Evolutionary conservation across 805 yeast species (phyloP), one percentile per base, ranked within the genome.

Genomic region (Metschnikowia vanudenii): DNA sequence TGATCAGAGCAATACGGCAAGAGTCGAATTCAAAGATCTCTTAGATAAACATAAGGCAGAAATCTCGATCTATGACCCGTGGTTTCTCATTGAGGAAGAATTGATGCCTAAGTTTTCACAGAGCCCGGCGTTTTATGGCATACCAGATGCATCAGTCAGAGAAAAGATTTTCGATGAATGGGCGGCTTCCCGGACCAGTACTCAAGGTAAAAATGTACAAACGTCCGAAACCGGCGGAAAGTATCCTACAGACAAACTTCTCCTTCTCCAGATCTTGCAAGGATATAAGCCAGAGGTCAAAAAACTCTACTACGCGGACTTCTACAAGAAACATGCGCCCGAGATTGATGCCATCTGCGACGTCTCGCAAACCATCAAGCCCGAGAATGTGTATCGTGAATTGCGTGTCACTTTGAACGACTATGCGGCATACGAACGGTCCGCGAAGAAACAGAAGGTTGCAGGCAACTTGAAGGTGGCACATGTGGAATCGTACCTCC

Each of bases 11-110:
- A 48, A 36, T n/a, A 12, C 37, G 6, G 41, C 45, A 18, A 43
- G 33, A 14, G 19, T 20, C 16, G 60, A 57, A 6, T 71, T 71
- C 52, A 46, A 47, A 5, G 37, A 26, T 1, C 55, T 71, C 12
- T 55, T 72, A 5, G 64, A 69, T 30, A 38, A 37, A 16, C 56
- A 56, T 41, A 46, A 56, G 39, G 44, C 55, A 16, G 46, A 49
- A 28, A 65, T 71, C 16, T 64, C 71, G 6, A 33, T 58, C 17
- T 69, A 59, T 52, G 69, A 69, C 35, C 65, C 73, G 3, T 72
- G 75, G 73, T 59, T 56, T 41, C 41, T 72, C 20, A 60, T 70
- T 0, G 72, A 69, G 47, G 75, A 69, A 39, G 69, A 67, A 17
- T 50, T 68, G 10, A 52, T 68, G 6, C 39, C 52, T 1, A 63